Evolutionary conservation across 2,329 filamentous ascomycete genomes (phyloP).

Genomic region (Penicillium janthinellum): DNA sequence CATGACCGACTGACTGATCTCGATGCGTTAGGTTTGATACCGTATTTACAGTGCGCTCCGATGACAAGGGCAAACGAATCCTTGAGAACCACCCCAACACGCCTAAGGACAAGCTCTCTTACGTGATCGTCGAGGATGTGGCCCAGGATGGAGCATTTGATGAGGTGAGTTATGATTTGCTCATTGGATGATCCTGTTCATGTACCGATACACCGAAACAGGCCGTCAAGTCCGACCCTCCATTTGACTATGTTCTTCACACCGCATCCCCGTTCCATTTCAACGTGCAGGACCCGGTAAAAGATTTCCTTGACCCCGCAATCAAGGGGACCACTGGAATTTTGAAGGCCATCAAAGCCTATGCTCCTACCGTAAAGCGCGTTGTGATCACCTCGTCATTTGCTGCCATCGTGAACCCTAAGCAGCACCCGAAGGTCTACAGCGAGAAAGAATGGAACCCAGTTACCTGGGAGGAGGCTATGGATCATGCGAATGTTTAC

Average conservation of each 20-base stretch:
- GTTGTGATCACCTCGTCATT: slow-evolving; percentile 73
- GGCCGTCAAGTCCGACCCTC: slow-evolving; percentile 61
- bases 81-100: slow-evolving; percentile 54
- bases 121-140: slow-evolving; percentile 72
- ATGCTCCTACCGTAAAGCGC: slow-evolving; percentile 67
- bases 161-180: slow-evolving; percentile 38
- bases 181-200: too few species aligned
- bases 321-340: slow-evolving; percentile 66
- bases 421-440: slow-evolving; percentile 38
- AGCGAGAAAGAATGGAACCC: slow-evolving; percentile 48
- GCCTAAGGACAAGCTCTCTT: slow-evolving; percentile 61
- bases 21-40: slow-evolving; percentile 54
- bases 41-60: slow-evolving; percentile 64
- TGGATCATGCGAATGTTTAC: slow-evolving; percentile 43
- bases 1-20: neutral
- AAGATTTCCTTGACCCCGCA: slow-evolving; percentile 62
- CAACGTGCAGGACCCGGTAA: slow-evolving; percentile 70
- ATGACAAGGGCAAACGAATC: slow-evolving; percentile 64
- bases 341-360: slow-evolving; percentile 62
- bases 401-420: slow-evolving; percentile 61
- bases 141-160: slow-evolving; percentile 70
- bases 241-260: slow-evolving; percentile 73
- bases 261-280: slow-evolving; percentile 75
- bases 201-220: slow-evolving; percentile 12
- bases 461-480: slow-evolving; percentile 46